Conservation (phyloP, 176 grass and related monocot species). For the Pontederia paniculata region DNA sequence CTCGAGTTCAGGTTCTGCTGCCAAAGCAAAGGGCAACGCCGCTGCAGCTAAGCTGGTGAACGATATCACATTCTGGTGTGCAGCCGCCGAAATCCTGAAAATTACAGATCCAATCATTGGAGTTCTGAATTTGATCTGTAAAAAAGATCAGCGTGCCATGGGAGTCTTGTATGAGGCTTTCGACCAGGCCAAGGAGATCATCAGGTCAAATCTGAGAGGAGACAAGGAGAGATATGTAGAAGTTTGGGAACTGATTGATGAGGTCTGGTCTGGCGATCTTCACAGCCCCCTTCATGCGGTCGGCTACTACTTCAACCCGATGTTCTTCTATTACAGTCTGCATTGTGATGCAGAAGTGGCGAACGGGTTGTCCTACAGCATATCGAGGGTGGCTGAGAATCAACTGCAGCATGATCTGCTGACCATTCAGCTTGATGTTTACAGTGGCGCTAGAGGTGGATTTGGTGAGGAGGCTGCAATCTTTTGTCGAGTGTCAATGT, state of each 20-base stretch:
- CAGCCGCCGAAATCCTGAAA: conserved; percentile 43
- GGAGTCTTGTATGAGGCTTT: conserved; percentile 65
- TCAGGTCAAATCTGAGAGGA: conserved; percentile 28
- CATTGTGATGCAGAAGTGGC: conserved; percentile 44
- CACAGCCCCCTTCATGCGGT: conserved; percentile 63
- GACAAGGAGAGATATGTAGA: conserved; percentile 24
- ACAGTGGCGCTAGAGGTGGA: conserved; percentile 25
- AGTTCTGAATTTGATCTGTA: conserved; percentile 31
- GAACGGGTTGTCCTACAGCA: conserved; percentile 39
- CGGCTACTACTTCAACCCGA: conserved; percentile 59
- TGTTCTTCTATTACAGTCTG: conserved; percentile 39
- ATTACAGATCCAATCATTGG: conserved; percentile 50
- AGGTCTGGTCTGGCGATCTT: conserved; percentile 58
- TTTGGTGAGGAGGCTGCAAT: conserved; percentile 37
- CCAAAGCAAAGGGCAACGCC: conserved; percentile 7
- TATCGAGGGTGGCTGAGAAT: conserved; percentile 20
- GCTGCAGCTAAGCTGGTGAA: conserved; percentile 31
- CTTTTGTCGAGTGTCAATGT: conserved; percentile 25
- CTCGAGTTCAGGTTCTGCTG: conserved; percentile 21
- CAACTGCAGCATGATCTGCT: conserved; percentile 20
- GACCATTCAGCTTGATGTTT: conserved; percentile 43
- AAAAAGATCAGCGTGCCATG: conserved; percentile 33
- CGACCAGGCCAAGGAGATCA: conserved; percentile 58
- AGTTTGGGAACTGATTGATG: conserved; percentile 44
- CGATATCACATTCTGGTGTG: conserved; percentile 44